phyloP scores from a whole-genome alignment of 1,284 basidiomycete species.

The Afroboletus lepidellus region DNA sequence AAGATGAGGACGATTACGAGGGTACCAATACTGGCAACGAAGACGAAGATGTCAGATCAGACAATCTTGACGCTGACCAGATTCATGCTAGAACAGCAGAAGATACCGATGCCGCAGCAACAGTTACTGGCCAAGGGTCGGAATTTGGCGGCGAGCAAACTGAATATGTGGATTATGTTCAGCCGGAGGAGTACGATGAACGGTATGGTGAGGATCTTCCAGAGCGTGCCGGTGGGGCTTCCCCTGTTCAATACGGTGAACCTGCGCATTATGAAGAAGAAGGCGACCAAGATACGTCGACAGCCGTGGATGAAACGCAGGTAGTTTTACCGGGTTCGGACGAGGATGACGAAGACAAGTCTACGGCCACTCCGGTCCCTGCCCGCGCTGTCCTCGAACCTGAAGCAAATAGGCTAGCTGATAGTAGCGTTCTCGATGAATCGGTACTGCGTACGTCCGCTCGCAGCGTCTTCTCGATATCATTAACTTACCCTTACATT shows the following conservation, averaged over 20 bases:
- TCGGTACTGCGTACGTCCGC: slow-evolving; percentile 11
- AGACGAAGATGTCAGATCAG: slow-evolving; percentile 18
- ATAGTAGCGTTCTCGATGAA: not conserved
- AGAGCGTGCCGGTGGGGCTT: slow-evolving; percentile 17
- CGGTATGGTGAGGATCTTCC: slow-evolving; percentile 32
- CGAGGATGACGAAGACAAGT: slow-evolving; percentile 15
- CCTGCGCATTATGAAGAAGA: slow-evolving; percentile 25
- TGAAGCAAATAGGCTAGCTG: not conserved
- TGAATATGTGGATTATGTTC: slow-evolving; percentile 30
- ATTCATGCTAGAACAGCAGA: slow-evolving; percentile 25
- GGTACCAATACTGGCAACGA: slow-evolving; percentile 23
- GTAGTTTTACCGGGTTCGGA: slow-evolving; percentile 11
- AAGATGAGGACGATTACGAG: slow-evolving; percentile 25
- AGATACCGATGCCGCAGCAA: slow-evolving; percentile 17
- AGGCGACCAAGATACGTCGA: slow-evolving; percentile 15
- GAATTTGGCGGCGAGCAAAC: slow-evolving; percentile 30
- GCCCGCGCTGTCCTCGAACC: slow-evolving; percentile 4
- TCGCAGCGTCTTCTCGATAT: not conserved
- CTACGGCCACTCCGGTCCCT: slow-evolving; percentile 14
- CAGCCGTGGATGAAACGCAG: slow-evolving; percentile 21
- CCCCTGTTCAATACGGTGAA: slow-evolving; percentile 19
- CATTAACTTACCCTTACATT: slow-evolving; percentile 8
- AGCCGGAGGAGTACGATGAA: slow-evolving; percentile 33
- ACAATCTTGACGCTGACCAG: slow-evolving; percentile 34
- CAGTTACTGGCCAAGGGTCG: slow-evolving; percentile 7